Conservation (phyloP, 2,329 filamentous ascomycete species). For the Zarea fungicola region DNA sequence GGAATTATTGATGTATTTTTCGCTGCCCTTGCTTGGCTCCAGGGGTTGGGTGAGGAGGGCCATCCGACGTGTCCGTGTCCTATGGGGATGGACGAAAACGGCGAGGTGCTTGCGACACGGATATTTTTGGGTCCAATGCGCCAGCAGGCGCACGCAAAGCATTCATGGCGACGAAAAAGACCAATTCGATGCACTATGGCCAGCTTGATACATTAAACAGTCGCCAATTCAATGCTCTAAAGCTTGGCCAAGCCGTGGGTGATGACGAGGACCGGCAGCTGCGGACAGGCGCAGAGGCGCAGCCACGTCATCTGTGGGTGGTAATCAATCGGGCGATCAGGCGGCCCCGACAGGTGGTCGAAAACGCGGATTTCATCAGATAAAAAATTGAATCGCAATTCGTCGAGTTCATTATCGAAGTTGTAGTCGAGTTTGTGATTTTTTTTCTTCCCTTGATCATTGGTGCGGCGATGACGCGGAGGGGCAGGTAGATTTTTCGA, state of each 20-base stretch:
- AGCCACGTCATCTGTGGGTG: conserved; percentile 6
- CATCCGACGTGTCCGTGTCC: neutral
- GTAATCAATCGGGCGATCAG: neutral
- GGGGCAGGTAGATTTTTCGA: conserved; percentile 16
- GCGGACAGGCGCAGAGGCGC: neutral
- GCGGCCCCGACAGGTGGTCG: no score
- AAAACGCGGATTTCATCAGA: neutral
- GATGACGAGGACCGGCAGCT: neutral
- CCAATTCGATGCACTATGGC: neutral
- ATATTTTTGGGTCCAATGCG: conserved; percentile 5
- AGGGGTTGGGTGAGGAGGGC: neutral
- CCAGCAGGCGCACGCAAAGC: neutral
- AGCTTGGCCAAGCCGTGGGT: neutral
- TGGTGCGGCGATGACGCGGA: conserved; percentile 11
- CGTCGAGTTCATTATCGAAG: neutral
- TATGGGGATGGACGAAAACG: neutral
- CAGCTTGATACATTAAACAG: no score
- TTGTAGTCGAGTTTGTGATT: neutral
- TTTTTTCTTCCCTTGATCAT: conserved; percentile 1
- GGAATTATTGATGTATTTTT: no score
- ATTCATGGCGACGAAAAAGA: neutral
- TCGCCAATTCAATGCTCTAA: no score
- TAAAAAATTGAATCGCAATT: neutral
- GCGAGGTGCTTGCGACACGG: conserved; percentile 3
- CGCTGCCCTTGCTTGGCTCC: neutral